Evolutionary conservation across 305 asterid species (phyloP).

Genomic region (Fraxinus baroniana): DNA sequence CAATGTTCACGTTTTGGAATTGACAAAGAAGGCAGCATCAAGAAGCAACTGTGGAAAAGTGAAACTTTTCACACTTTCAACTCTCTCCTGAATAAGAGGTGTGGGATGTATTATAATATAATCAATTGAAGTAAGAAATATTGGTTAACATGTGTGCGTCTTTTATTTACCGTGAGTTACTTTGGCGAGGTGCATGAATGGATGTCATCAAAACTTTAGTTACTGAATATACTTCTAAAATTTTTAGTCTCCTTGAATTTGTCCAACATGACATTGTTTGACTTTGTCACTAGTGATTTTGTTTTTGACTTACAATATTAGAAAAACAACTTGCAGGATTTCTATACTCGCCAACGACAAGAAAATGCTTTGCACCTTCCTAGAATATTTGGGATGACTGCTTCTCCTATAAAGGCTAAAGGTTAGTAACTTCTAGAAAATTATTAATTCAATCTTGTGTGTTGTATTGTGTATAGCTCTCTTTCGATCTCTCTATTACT

Average conservation of each 20-base stretch:
- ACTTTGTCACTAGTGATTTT: not conserved
- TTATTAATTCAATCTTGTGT: not conserved
- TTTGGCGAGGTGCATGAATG: not conserved
- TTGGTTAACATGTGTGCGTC: not conserved
- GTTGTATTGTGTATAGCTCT: not conserved
- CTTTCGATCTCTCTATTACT: constrained; percentile 7
- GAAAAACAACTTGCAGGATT: constrained; percentile 47
- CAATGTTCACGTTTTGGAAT: not conserved
- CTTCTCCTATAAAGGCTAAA: constrained; percentile 89
- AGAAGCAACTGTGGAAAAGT: not conserved
- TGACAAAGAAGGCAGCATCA: not conserved
- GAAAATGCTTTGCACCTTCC: constrained; percentile 44
- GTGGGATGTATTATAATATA: not conserved
- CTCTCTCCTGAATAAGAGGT: not conserved
- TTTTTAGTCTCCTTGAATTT: not conserved
- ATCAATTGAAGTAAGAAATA: not conserved
- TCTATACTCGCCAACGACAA: constrained; percentile 52
- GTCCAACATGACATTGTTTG: not conserved
- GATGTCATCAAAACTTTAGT: not conserved
- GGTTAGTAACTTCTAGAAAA: constrained; percentile 35
- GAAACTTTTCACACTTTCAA: not conserved
- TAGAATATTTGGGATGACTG: constrained; percentile 92
- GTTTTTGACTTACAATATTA: not conserved
- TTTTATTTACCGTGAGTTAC: not conserved
- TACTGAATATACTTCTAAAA: not conserved